A percentile compares a stretch with the other conserved stretches of the same genome.
These are phyloP conservation scores for Cubamyces sp. DNA, from an alignment of 768 basidiomycete species.

Conservation along the genomic window DNA sequence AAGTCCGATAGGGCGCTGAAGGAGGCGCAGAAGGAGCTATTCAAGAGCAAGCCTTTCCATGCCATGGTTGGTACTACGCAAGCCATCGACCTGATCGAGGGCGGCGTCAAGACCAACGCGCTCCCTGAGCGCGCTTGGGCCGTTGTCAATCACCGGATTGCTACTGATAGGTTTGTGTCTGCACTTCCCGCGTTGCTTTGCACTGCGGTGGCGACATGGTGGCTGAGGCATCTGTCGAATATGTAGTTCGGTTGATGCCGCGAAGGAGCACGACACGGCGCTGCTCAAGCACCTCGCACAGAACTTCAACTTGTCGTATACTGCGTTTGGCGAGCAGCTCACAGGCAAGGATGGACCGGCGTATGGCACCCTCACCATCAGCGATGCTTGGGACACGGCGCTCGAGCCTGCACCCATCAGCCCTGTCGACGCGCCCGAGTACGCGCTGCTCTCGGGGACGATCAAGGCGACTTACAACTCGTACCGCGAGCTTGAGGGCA, in stretches of 20 bases:
- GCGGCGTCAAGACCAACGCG: conserved; percentile 48
- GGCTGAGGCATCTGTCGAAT: background rate
- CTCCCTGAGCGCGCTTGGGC: conserved; percentile 43
- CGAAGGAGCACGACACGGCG: conserved; percentile 36
- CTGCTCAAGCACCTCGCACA: conserved; percentile 36
- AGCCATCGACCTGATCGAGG: conserved; percentile 48
- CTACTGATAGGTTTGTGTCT: conserved; percentile 31
- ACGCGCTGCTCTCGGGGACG: conserved; percentile 46
- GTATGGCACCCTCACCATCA: conserved; percentile 42
- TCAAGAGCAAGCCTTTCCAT: conserved; percentile 32
- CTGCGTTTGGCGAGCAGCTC: conserved; percentile 44
- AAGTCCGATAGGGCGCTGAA: conserved; percentile 38
- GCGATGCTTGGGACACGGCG: conserved; percentile 39
- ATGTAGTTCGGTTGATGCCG: conserved; percentile 37
- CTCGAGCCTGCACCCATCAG: conserved; percentile 49
- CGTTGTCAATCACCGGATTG: conserved; percentile 34
- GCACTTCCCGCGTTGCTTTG: background rate
- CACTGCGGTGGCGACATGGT: background rate
- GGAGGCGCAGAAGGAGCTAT: conserved; percentile 38
- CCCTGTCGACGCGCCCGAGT: conserved; percentile 43
- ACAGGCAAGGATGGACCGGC: conserved; percentile 30
- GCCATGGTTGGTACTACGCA: conserved; percentile 44
- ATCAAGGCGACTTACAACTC: conserved; percentile 44
- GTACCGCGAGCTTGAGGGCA: conserved; percentile 33
- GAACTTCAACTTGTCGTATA: conserved; percentile 45